phyloP scores from a whole-genome alignment of 805 yeast species.

The Ogataea methanolica region DNA sequence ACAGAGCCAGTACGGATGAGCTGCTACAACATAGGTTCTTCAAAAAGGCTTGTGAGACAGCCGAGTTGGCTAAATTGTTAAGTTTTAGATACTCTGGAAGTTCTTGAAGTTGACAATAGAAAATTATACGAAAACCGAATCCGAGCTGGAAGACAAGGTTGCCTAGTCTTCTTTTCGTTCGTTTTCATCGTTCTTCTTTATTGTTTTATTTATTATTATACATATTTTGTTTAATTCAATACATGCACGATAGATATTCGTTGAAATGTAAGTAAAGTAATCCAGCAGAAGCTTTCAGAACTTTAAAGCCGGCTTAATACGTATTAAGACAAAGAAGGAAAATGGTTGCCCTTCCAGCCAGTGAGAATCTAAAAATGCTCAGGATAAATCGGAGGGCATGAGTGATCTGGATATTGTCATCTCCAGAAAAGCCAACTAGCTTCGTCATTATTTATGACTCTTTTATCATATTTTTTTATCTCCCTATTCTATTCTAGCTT shows the following conservation, averaged over 20 bases:
- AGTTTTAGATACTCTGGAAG: conserved; percentile 24
- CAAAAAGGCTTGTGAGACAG: conserved; percentile 55
- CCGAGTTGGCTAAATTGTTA: conserved; percentile 55
- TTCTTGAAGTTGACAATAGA: background rate
- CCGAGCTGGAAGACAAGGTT: background rate
- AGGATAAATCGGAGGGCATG: background rate
- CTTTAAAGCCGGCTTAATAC: too few relatives aligned
- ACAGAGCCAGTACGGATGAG: conserved; percentile 88
- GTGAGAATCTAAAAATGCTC: background rate
- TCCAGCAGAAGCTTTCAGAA: too few relatives aligned
- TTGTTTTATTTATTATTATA: background rate
- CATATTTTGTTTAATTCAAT: background rate
- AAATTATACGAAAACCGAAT: background rate
- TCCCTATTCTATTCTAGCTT: background rate
- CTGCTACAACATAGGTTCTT: conserved; percentile 73
- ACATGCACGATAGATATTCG: too few relatives aligned
- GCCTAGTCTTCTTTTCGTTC: background rate
- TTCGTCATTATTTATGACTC: too few relatives aligned
- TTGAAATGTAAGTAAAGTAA: too few relatives aligned
- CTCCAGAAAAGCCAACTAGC: too few relatives aligned
- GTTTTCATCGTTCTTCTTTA: background rate
- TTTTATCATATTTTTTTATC: background rate
- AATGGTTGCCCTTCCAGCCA: too few relatives aligned
- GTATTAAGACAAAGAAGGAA: too few relatives aligned
- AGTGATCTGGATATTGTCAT: too few relatives aligned